A percentile compares a stretch with the other conserved stretches of the same genome.
Conservation (phyloP, 2,329 filamentous ascomycete species). For the Cadophora luteo-olivacea region DNA sequence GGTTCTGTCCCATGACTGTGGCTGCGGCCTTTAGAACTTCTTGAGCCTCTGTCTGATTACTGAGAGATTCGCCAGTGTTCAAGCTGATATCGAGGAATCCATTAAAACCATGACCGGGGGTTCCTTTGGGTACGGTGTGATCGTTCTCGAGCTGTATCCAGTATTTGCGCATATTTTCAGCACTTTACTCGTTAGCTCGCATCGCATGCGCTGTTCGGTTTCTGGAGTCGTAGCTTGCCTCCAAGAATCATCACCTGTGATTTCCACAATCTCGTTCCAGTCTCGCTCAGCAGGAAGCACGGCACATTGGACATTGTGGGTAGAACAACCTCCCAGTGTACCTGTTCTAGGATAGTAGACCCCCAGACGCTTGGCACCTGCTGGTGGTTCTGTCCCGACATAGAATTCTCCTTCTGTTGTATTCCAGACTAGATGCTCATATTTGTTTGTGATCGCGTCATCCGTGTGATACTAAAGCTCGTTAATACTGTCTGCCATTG, state of each 20-base stretch:
- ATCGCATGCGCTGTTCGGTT: neutral
- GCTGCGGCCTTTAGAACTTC: constrained; percentile 2
- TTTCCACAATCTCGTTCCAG: constrained; percentile 48
- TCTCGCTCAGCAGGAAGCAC: constrained; percentile 50
- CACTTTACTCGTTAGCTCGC: neutral
- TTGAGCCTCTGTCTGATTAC: constrained; percentile 13
- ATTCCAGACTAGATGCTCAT: constrained; percentile 51
- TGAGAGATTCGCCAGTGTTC: constrained; percentile 22
- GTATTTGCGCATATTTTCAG: constrained; percentile 49
- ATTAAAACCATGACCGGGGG: constrained; percentile 50
- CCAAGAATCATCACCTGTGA: constrained; percentile 54
- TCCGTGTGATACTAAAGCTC: constrained; percentile 53
- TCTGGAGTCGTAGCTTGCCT: constrained; percentile 20
- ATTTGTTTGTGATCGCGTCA: constrained; percentile 50
- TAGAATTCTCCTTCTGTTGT: constrained; percentile 32
- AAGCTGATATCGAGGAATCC: constrained; percentile 29
- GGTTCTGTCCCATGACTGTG: constrained; percentile 24
- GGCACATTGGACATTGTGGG: constrained; percentile 48
- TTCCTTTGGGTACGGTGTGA: constrained; percentile 48
- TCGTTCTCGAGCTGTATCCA: constrained; percentile 52
- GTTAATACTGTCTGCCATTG: neutral
- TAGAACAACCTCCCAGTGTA: constrained; percentile 48
- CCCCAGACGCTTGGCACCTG: constrained; percentile 45
- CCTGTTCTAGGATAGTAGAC: constrained; percentile 49
- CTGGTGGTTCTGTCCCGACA: constrained; percentile 43